Base-by-base conservation (phyloP, 345 rosid species). In the Triadica sebifera region DNA sequence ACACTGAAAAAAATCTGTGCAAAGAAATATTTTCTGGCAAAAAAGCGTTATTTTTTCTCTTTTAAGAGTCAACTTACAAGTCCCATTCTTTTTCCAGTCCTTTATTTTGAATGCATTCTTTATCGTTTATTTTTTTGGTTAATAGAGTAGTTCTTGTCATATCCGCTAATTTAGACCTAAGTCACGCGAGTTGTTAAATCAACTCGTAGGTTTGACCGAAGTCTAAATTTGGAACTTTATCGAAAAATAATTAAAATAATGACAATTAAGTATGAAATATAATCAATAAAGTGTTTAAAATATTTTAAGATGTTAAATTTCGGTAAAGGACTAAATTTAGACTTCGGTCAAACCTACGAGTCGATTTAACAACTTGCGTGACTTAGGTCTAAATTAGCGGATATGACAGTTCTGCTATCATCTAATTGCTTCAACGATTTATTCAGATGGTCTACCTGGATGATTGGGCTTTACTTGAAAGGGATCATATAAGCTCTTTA, bases 391-490 rank as follows among this genome's bases (percentile, higher is more conserved):
- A n/a, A n/a, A n/a, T n/a, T n/a, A n/a, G n/a, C n/a, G n/a, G n/a
- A n/a, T n/a, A n/a, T n/a, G n/a, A n/a, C n/a, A n/a, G n/a, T n/a
- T 39, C 50, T 77, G 77, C 56, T 47, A 24, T 52, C 20, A 45
- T 80, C 76, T 80, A 76, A 80, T 39, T 76, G 51, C 65, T 66
- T 20, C 34, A 50, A 49, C 65, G 69, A 78, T 72, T 81, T 62
- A 60, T 72, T 79, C 84, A 96, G 99, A 88, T 96, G 86, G 82
- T 67, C 57, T 71, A 78, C 85, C 94, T 96, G 52, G 90, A 91
- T 70, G 90, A 90, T 70, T 96, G 99, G 98, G 92, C 89, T 58
- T 83, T 80, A 70, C 88, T 91, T 74, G 97, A 93, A 85, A 86
- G 84, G 80, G 95, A 93, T 68, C 96, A 96, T 78, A 67, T 82